phyloP scores from a whole-genome alignment of 768 basidiomycete genomes.

The Candolleomyces aberdarensis region DNA sequence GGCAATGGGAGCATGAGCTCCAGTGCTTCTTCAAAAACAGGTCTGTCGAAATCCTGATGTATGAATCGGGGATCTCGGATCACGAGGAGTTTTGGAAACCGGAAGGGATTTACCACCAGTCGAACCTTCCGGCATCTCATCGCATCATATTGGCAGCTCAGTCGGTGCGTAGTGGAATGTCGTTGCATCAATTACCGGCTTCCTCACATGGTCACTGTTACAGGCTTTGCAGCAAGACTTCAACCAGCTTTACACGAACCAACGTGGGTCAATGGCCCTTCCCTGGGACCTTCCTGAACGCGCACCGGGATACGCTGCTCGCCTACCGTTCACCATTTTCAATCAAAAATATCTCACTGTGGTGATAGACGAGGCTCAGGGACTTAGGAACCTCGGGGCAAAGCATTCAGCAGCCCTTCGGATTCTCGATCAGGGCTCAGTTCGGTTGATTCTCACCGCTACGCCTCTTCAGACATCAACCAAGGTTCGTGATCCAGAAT shows the following conservation, averaged over 20 bases:
- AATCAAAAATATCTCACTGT: conserved; percentile 13
- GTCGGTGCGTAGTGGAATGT: conserved; percentile 26
- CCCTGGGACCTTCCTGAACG: conserved; percentile 17
- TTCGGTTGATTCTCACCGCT: conserved; percentile 17
- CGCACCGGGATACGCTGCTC: neutral
- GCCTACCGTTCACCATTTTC: conserved; percentile 10
- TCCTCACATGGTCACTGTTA: too few relatives aligned
- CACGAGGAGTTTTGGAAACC: conserved; percentile 18
- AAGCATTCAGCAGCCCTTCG: conserved; percentile 12
- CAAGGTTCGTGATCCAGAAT: conserved; percentile 19
- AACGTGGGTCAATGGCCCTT: neutral
- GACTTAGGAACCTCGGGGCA: conserved; percentile 16
- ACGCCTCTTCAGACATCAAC: conserved; percentile 23
- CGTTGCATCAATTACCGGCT: too few relatives aligned
- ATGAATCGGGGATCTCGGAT: conserved; percentile 10
- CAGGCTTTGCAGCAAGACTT: conserved; percentile 19
- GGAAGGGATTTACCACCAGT: conserved; percentile 8
- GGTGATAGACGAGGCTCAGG: conserved; percentile 21
- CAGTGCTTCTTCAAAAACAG: conserved; percentile 11
- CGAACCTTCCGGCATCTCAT: conserved; percentile 11
- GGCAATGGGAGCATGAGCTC: conserved; percentile 21
- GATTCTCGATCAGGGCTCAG: conserved; percentile 7
- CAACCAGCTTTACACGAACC: neutral
- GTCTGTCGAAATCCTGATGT: conserved; percentile 23
- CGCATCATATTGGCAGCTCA: conserved; percentile 20